Base-by-base conservation (phyloP, 208 protist genomes). In the Herpetomonas tarakana region DNA sequence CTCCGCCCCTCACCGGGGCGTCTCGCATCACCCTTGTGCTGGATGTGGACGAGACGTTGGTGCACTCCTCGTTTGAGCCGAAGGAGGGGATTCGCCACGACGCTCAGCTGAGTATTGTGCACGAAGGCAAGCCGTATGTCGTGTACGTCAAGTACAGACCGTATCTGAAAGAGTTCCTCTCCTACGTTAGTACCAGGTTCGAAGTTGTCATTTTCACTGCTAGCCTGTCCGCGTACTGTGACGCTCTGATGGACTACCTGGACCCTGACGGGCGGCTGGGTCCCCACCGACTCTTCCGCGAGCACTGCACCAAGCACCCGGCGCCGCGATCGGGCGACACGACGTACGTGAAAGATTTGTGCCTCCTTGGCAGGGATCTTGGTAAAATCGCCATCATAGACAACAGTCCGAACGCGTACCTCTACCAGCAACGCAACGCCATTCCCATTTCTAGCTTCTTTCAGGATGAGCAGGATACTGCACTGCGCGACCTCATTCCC, bases 361-460 rank as follows among this genome's bases (percentile, higher is more conserved):
- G 61, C 30, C 55, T 65, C 16, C 59, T 91, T 2, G 83, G 81
- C 3, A 65, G 81, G 2, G 63, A 72, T 31, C 62, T 91, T n/a
- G 45, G 65, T 3, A 49, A 55, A 1, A 64, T 84, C 21, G 71
- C 54, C 31, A 77, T 88, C 39, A 45, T 93, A 9, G 83, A 93
- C 73, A 91, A 93, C 61, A 85, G 70, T 50, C 81, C 78, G 1
- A 62, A 63, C 3, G 66, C 78, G 2, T 91, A 88, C 64, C 52
- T 83, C 16, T 90, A 88, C 59, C 82, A 89, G 68, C 83, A 75
- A 29, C 71, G 81, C 14, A 93, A 93, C 56, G 75, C 68, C 4
- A 81, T 93, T 31, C 80, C 82, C 0, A 86, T 88, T 24, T 66
- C 39, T 19, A 81, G 73, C 12, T 91, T 78, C 75, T 83, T 86